A percentile compares a stretch with the other conserved stretches of the same genome.
phyloP scores from a whole-genome alignment of 1,139 yeast species.

The Taphrina wiesneri region DNA sequence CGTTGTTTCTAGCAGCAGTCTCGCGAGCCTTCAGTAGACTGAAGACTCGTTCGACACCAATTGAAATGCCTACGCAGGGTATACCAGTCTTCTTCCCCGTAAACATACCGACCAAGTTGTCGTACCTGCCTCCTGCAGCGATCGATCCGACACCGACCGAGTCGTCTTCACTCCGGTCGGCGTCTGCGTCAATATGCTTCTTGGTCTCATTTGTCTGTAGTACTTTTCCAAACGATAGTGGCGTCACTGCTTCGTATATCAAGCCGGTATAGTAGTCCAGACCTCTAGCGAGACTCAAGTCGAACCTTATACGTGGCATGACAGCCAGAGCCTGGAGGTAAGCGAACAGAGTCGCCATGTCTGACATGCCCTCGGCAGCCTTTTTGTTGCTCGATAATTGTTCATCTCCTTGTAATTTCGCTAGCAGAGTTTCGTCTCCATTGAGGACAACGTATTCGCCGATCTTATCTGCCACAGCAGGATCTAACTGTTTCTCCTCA shows the following conservation, averaged over 20 bases:
- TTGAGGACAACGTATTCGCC: constrained; percentile 85
- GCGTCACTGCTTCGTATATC: constrained; percentile 92
- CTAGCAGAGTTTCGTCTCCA: constrained; percentile 74
- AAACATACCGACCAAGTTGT: constrained; percentile 94
- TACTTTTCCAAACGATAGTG: constrained; percentile 76
- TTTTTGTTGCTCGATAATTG: constrained; percentile 61
- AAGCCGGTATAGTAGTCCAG: constrained; percentile 95
- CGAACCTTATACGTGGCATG: constrained; percentile 65
- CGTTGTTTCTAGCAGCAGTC: constrained; percentile 61
- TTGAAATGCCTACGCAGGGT: constrained; percentile 96
- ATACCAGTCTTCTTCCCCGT: constrained; percentile 75
- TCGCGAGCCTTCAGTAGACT: constrained; percentile 81
- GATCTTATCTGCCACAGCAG: constrained; percentile 86
- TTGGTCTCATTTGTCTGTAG: constrained; percentile 56
- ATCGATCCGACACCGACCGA: constrained; percentile 97
- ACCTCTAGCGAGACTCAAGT: constrained; percentile 93
- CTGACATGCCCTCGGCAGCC: constrained; percentile 78
- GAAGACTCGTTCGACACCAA: constrained; percentile 93
- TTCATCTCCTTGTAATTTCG: constrained; percentile 58
- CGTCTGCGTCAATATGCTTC: constrained; percentile 55
- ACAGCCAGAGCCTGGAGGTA: constrained; percentile 81
- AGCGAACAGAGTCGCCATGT: constrained; percentile 70
- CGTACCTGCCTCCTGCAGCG: constrained; percentile 98
- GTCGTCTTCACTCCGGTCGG: constrained; percentile 76
- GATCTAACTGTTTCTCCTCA: constrained; percentile 83